These are phyloP conservation scores for Pichia insulana DNA, from an alignment of 805 yeast species.

Conservation along the genomic window DNA sequence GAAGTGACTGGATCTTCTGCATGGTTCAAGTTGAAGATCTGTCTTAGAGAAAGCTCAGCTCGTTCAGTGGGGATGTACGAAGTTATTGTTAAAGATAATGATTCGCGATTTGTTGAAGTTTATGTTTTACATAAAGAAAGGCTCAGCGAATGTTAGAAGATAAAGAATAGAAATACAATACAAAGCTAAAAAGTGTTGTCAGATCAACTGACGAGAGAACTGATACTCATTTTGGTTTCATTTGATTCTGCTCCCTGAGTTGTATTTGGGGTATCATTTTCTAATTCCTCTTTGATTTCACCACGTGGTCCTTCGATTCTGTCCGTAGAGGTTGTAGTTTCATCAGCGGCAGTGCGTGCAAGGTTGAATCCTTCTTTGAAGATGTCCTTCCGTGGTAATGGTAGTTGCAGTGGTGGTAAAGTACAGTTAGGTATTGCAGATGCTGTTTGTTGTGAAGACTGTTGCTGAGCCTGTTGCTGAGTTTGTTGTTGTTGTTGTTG, in stretches of 20 bases:
- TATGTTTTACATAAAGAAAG: too few species aligned
- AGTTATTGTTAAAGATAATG: too few species aligned
- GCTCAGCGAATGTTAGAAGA: too few species aligned
- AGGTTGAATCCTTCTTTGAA: slow-evolving; percentile 25
- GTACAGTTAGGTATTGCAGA: too few species aligned
- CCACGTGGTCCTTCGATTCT: slow-evolving; percentile 1
- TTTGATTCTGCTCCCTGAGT: neutral
- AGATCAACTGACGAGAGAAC: slow-evolving; percentile 5
- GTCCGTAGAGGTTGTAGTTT: neutral
- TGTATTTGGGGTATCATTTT: too few species aligned
- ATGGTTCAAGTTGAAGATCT: too few species aligned
- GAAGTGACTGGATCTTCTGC: too few species aligned
- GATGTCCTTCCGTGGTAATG: slow-evolving; percentile 13
- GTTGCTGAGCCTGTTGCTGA: slow-evolving; percentile 1
- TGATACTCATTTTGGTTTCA: slow-evolving; percentile 12
- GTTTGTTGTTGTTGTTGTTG: slow-evolving; percentile 1
- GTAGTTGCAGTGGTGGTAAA: neutral
- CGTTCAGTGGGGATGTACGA: too few species aligned
- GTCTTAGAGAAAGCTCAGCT: too few species aligned
- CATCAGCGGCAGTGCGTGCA: neutral
- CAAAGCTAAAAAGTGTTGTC: too few species aligned
- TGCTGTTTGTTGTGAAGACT: neutral
- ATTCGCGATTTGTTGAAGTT: too few species aligned
- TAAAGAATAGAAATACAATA: too few species aligned
- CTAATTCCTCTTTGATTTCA: neutral